A percentile compares a stretch with the other conserved stretches of the same genome.
Evolutionary conservation across 2,329 filamentous ascomycete species (phyloP).

Genomic region (Pseudogymnoascus sp.): DNA sequence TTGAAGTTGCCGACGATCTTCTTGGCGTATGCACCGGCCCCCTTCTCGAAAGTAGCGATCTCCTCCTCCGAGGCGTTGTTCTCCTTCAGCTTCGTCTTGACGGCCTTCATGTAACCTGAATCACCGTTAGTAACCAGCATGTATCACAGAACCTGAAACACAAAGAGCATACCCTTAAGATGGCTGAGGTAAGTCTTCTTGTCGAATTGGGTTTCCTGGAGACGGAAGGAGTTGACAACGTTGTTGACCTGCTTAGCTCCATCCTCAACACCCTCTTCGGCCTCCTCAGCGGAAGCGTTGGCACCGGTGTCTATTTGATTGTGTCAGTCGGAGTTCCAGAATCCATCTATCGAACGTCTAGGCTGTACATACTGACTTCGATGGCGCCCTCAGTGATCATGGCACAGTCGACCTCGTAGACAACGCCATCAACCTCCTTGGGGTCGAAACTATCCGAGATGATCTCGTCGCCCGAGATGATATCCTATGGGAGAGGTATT

Average conservation of each 20-base stretch:
- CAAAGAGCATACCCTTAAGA: conserved; percentile 63
- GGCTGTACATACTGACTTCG: conserved; percentile 49
- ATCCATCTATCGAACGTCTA: not conserved
- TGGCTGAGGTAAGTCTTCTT: conserved; percentile 80
- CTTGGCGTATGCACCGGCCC: conserved; percentile 68
- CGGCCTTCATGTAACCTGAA: conserved; percentile 80
- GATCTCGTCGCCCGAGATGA: conserved; percentile 86
- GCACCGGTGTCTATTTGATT: conserved; percentile 66
- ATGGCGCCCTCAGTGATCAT: conserved; percentile 77
- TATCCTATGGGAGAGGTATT: conserved; percentile 51
- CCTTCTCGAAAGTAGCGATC: conserved; percentile 71
- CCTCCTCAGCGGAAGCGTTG: conserved; percentile 94
- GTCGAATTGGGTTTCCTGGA: conserved; percentile 69
- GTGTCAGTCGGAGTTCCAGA: conserved; percentile 14
- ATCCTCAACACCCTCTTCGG: conserved; percentile 68
- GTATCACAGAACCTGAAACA: not conserved
- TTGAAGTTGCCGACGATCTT: conserved; percentile 77
- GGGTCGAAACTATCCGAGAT: conserved; percentile 90
- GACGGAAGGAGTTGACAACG: conserved; percentile 85
- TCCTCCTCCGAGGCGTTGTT: conserved; percentile 54
- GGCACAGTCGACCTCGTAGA: conserved; percentile 85
- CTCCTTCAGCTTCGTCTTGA: conserved; percentile 63
- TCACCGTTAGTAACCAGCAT: conserved; percentile 14
- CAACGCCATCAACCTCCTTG: conserved; percentile 68
- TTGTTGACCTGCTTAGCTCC: conserved; percentile 72